Base-by-base conservation (phyloP, 257 asterid genomes). In the Solanum virginianum region DNA sequence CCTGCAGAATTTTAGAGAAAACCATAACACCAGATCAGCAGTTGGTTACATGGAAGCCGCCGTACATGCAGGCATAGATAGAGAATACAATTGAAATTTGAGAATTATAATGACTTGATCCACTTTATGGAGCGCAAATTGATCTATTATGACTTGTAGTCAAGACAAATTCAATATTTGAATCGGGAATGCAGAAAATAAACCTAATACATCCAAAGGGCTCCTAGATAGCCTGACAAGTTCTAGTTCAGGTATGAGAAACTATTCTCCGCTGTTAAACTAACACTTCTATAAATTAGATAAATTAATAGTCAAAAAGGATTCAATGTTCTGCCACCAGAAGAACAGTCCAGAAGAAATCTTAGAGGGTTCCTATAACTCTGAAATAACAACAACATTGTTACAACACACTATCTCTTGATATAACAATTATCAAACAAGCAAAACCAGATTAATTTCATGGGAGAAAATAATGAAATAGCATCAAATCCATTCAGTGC, bases 1-100 rank as follows among this genome's bases (percentile, higher is more conserved):
- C 95, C 96, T 94, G 56, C 68, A 85, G 86, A n/a, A 47, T 45
- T 72, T 43, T 45, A 43, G 80, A 77, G 82, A 55, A 49, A 77
- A 53, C 82, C 65, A 51, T 53, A 77, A 24, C 59, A 77, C 82
- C 26, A 77, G 26, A 77, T 53, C 82, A 53, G 82, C 65, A 24
- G 65, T 55, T 77, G 65, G 63, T 77, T 77, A 16, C 65, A 77
- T 51, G 63, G 16, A 53, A 16, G 63, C 26, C 17, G 20, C 26
- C 45, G 1, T 16, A 53, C 26, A 77, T 1, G 57, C 20, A 22
- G 39, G 57, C 80, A 72, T 16, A 45, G 80, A 72, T 72, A 72
- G 9, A n/a, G 20, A 72, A 72, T 43, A 72, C 80, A 72, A 72
- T 10, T 72, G 57, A 72, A 72, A 41, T 72, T 72, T 45, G 80